Conservation (phyloP, 148 eudicot species). For the Rhododendron simsii region DNA sequence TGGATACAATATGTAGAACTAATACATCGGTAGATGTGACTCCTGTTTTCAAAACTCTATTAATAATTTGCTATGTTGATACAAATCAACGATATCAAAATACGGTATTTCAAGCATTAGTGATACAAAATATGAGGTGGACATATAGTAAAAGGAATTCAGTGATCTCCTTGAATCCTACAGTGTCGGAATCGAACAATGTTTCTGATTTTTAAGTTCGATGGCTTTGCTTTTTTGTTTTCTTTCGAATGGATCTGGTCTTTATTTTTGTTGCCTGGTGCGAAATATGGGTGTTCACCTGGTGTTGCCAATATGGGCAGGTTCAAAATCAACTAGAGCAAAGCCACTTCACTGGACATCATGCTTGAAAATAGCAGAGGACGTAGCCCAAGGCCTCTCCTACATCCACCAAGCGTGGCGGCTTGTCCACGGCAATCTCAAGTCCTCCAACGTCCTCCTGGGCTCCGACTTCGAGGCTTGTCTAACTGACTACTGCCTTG, state of each 20-base stretch:
- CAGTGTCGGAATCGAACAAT: background rate
- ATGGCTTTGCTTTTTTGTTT: background rate
- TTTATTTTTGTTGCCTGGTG: too few relatives aligned
- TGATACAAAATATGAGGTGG: background rate
- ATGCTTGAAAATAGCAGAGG: conserved; percentile 6
- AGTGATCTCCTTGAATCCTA: background rate
- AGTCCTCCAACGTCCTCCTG: conserved; percentile 13
- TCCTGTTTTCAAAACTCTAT: too few relatives aligned
- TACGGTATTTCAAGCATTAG: too few relatives aligned
- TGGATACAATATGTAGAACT: too few relatives aligned
- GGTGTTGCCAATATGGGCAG: background rate
- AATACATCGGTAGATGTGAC: too few relatives aligned
- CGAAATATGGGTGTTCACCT: background rate
- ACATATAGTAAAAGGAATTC: background rate
- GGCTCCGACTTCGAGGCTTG: conserved; percentile 13
- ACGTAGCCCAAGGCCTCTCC: conserved; percentile 10
- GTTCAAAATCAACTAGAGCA: conserved; percentile 8
- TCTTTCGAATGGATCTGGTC: too few relatives aligned
- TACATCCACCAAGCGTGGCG: conserved; percentile 11
- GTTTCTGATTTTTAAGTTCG: background rate
- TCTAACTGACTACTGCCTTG: conserved; percentile 7
- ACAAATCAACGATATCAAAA: too few relatives aligned
- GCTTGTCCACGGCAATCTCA: conserved; percentile 12
- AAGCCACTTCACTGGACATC: conserved; percentile 11
- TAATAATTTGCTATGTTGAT: too few relatives aligned